Base-by-base conservation (phyloP, 2,329 filamentous ascomycete species). In the Cercospora nicotianae region DNA sequence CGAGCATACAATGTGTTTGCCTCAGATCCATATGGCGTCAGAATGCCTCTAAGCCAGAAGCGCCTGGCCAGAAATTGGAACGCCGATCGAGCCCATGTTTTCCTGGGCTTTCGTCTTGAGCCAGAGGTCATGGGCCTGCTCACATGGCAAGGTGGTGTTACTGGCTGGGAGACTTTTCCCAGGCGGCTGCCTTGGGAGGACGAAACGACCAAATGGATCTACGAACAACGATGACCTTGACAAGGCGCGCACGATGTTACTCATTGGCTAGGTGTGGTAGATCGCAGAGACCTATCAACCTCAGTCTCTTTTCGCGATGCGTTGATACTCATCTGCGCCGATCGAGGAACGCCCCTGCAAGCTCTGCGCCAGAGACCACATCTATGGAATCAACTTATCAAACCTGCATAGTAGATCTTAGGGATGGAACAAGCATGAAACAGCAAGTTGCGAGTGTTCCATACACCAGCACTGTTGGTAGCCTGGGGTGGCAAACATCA, bases 11-110 rank as follows among this genome's bases (percentile, higher is more conserved):
- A 69, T 7, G 75, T 75, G 3, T 83, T 81, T 77, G 69, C 72
- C 16, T 66, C 75, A 2, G 82, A 84, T 72, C 75, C 77, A 1
- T 77, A 83, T 59, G 82, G 81, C 3, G 75, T 72, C 0, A 73
- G 77, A 1, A 71, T 76, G 26, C 67, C 75, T 0, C 70, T 83
- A 30, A 69, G 70, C n/a, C 70, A 68, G 10, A 84, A 84, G 75
- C 78, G 81, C 36, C 75, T 70, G 33, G 72, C 76, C 18, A 72
- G 82, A n/a, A 79, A 80, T 18, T 83, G 81, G 81, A 70, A 78
- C 57, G 59, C 68, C 30, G 65, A 71, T 36, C 64, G 71, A 36
- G 67, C 68, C 9, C 61, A 70, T 59, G 65, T 75, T 3, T 70
- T 68, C 23, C 53, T 72, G n/a, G 65, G 69, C 61, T 72, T 67